phyloP scores from a whole-genome alignment of 495 filamentous ascomycete species.

The Trichoderma parareesei region DNA sequence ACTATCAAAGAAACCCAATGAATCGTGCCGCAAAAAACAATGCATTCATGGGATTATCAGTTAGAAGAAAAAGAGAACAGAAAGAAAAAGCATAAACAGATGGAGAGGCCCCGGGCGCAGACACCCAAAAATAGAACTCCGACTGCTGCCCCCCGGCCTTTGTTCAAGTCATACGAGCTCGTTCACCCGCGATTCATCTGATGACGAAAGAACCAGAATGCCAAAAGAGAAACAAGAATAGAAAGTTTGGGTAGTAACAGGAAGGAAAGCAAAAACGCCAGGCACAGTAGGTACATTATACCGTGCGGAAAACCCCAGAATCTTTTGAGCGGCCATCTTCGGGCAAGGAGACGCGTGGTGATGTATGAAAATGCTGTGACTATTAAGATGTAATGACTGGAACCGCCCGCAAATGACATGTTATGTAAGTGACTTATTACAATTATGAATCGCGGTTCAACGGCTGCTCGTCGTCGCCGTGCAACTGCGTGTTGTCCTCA shows the following conservation, averaged over 20 bases:
- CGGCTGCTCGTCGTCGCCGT: conserved; percentile 2
- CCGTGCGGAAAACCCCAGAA: too few species aligned
- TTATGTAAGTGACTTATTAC: neutral
- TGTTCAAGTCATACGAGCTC: too few species aligned
- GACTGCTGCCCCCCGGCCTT: too few species aligned
- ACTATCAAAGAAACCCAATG: neutral
- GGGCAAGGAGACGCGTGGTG: neutral
- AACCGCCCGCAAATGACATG: neutral
- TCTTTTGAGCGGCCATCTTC: neutral
- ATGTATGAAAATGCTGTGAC: neutral
- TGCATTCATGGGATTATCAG: too few species aligned
- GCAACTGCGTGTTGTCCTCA: neutral
- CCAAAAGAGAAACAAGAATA: too few species aligned
- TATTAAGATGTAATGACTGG: conserved; percentile 4
- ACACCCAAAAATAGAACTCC: too few species aligned
- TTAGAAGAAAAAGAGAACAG: too few species aligned
- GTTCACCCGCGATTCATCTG: too few species aligned
- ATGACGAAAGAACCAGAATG: too few species aligned
- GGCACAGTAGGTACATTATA: too few species aligned
- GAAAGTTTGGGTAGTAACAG: neutral
- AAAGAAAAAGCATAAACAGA: too few species aligned
- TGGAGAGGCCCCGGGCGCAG: too few species aligned
- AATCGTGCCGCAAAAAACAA: neutral
- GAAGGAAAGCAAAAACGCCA: neutral
- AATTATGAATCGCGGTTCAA: neutral